phyloP scores from a whole-genome alignment of 2,329 filamentous ascomycete species.

The Diaporthe eres region DNA sequence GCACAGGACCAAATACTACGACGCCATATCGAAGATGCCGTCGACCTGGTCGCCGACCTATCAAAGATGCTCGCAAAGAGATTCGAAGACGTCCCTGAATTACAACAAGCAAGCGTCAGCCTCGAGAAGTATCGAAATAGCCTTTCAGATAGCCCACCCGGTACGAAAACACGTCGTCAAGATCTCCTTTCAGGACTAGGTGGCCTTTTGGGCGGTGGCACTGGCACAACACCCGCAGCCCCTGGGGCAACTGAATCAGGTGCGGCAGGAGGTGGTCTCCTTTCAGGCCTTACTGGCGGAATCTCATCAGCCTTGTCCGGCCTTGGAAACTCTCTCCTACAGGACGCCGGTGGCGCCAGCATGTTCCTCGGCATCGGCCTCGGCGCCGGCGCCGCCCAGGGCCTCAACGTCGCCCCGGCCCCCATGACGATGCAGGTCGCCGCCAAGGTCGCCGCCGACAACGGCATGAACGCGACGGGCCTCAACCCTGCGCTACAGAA shows the following conservation, averaged over 20 bases:
- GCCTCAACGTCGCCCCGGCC: conserved; percentile 44
- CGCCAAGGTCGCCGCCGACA: conserved; percentile 45
- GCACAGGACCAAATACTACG: conserved; percentile 10
- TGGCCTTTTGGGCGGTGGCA: not conserved
- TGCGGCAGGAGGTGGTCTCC: conserved; percentile 19
- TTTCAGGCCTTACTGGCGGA: conserved; percentile 17
- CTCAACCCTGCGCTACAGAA: conserved; percentile 50
- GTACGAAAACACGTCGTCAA: not conserved
- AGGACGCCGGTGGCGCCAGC: conserved; percentile 42
- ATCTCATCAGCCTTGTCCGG: conserved; percentile 35
- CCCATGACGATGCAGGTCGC: conserved; percentile 42
- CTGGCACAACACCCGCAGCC: not conserved
- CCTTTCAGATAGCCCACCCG: not conserved
- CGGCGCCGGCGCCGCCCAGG: conserved; percentile 45
- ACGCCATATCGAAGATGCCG: conserved; percentile 25
- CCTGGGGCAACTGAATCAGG: not conserved
- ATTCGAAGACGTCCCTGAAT: conserved; percentile 26
- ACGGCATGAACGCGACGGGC: conserved; percentile 48
- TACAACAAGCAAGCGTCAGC: conserved; percentile 28
- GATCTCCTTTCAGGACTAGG: not conserved
- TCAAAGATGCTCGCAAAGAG: conserved; percentile 20
- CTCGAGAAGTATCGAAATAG: conserved; percentile 22
- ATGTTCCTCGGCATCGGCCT: conserved; percentile 46
- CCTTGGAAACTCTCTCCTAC: conserved; percentile 35
- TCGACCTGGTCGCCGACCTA: conserved; percentile 32